phyloP scores from a whole-genome alignment of 805 yeast genomes.

The Kuraishia capsulata region DNA sequence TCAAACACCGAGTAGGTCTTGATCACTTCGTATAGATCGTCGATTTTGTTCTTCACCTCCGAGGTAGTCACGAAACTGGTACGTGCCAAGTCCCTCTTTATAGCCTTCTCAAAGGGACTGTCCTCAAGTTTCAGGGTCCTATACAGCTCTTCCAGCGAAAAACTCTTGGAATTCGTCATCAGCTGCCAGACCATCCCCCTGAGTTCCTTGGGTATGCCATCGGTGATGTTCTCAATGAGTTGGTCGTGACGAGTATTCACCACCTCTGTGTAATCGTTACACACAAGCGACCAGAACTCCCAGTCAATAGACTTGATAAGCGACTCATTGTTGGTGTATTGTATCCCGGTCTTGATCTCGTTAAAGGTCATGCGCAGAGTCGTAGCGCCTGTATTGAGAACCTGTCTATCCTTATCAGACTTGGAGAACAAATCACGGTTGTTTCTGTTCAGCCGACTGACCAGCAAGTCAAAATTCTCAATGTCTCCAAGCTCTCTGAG shows the following conservation, averaged over 20 bases:
- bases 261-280: slow-evolving; percentile 63
- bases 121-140: slow-evolving; percentile 33
- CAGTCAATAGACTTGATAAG: slow-evolving; percentile 46
- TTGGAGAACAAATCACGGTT: slow-evolving; percentile 39
- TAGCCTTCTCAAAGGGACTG: slow-evolving; percentile 64
- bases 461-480: slow-evolving; percentile 48
- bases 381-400: slow-evolving; percentile 36
- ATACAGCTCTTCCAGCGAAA: slow-evolving; percentile 52
- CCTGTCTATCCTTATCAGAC: slow-evolving; percentile 43
- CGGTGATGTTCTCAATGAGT: slow-evolving; percentile 51
- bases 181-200: slow-evolving; percentile 93
- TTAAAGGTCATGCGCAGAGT: slow-evolving; percentile 32
- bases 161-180: slow-evolving; percentile 68
- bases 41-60: slow-evolving; percentile 45
- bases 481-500: slow-evolving; percentile 11
- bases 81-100: slow-evolving; percentile 74
- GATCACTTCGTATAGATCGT: slow-evolving; percentile 63
- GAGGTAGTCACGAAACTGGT: slow-evolving; percentile 69
- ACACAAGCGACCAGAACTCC: slow-evolving; percentile 84
- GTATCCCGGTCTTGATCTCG: slow-evolving; percentile 40
- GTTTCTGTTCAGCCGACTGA: slow-evolving; percentile 50
- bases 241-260: slow-evolving; percentile 53
- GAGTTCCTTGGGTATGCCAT: slow-evolving; percentile 78
- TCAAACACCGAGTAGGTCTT: slow-evolving; percentile 82
- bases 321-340: slow-evolving; percentile 22